Evolutionary conservation across 108 stramenopile genomes (phyloP).

Genomic region (Nitzschia inconspicua): DNA sequence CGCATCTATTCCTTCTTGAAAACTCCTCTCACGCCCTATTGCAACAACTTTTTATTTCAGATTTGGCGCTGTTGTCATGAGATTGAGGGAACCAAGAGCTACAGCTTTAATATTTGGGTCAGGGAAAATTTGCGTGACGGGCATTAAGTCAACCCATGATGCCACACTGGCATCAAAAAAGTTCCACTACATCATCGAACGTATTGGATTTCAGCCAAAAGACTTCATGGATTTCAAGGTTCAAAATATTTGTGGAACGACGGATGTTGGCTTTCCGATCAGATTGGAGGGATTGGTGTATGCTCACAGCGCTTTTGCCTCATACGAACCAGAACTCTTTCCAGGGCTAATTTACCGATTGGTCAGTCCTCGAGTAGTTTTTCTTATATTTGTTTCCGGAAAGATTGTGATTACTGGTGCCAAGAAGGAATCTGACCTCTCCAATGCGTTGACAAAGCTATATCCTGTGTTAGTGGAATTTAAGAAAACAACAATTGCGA

Average conservation of each 20-base stretch:
- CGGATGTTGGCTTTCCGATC: constrained; percentile 94
- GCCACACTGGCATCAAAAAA: constrained; percentile 79
- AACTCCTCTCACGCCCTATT: background rate
- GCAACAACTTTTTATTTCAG: too few relatives aligned
- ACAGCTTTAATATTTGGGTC: constrained; percentile 96
- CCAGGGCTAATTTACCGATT: constrained; percentile 97
- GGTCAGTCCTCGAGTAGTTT: constrained; percentile 85
- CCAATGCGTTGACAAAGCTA: constrained; percentile 67
- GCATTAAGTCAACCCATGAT: constrained; percentile 87
- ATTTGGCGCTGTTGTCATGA: constrained; percentile 94
- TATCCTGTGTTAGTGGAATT: constrained; percentile 81
- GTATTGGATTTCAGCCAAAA: constrained; percentile 72
- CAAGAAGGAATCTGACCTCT: constrained; percentile 70
- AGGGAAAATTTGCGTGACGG: constrained; percentile 95
- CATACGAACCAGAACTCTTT: constrained; percentile 98
- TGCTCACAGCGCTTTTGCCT: constrained; percentile 86
- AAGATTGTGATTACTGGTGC: constrained; percentile 93
- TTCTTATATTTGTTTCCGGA: constrained; percentile 95
- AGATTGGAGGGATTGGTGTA: constrained; percentile 95
- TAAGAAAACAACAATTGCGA: constrained; percentile 51
- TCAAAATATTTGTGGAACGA: constrained; percentile 96
- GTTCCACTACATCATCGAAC: constrained; percentile 85
- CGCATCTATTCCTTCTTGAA: background rate
- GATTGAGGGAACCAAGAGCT: constrained; percentile 90
- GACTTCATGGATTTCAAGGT: constrained; percentile 82